These are phyloP conservation scores for Gracilaria gracilis DNA, from an alignment of 23 red algal species.

Conservation along the genomic window DNA sequence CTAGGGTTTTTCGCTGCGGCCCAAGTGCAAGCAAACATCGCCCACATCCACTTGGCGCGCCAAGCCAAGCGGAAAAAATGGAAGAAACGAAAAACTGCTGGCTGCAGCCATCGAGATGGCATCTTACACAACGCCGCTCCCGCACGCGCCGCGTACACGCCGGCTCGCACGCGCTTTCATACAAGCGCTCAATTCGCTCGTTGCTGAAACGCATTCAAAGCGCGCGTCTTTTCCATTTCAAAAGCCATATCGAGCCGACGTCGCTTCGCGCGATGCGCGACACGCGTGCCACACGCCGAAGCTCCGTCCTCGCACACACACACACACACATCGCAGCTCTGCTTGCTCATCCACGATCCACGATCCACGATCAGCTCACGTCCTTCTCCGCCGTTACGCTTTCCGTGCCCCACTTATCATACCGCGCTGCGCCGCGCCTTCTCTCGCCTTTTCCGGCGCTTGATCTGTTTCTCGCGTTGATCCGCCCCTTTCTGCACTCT, in stretches of 20 bases:
- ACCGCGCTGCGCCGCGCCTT: not conserved
- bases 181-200: not conserved
- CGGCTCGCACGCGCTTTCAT: not conserved
- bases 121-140: not conserved
- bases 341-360: no score
- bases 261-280: not conserved
- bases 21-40: not conserved
- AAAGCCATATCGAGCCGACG: not conserved
- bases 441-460: not conserved
- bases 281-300: not conserved
- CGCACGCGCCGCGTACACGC: not conserved
- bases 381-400: not conserved
- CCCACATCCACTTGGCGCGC: not conserved
- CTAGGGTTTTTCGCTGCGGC: constrained; percentile 5
- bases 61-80: no score
- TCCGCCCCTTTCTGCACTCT: not conserved
- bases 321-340: no score
- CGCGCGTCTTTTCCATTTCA: not conserved
- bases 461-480: not conserved
- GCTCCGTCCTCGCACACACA: not conserved
- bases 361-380: not conserved
- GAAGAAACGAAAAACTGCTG: no score
- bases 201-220: not conserved
- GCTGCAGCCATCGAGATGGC: no score
- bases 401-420: not conserved